Percentiles rank a stretch among this genome's conserved stretches.
Conservation (phyloP, 768 basidiomycete genomes). For the Omphalotus guepiniiformis region DNA sequence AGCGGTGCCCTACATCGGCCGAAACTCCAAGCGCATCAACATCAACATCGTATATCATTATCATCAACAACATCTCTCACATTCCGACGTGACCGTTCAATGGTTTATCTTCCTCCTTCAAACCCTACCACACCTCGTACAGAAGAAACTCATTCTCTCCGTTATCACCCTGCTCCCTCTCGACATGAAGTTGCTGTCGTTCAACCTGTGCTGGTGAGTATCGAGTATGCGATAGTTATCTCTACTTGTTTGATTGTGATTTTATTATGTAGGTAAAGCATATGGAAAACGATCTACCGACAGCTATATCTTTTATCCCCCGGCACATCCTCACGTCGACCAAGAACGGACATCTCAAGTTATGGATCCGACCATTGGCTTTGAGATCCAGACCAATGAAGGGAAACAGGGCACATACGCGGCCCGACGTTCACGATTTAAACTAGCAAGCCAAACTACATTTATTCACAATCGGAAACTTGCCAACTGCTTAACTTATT, state of each 20-base stretch:
- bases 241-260: not conserved
- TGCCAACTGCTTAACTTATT: too few relatives aligned
- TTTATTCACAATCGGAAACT: too few relatives aligned
- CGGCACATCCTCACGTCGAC: conserved; percentile 76
- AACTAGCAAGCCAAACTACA: too few relatives aligned
- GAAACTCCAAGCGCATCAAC: conserved; percentile 53
- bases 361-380: conserved; percentile 79
- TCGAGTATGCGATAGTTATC: not conserved
- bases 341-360: conserved; percentile 70
- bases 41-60: conserved; percentile 73
- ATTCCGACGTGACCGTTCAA: conserved; percentile 49
- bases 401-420: too few relatives aligned
- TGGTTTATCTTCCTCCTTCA: conserved; percentile 47
- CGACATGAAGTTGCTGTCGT: conserved; percentile 87
- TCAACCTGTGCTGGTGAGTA: conserved; percentile 80
- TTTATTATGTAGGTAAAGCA: conserved; percentile 57
- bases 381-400: too few relatives aligned
- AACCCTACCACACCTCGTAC: conserved; percentile 24
- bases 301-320: conserved; percentile 72
- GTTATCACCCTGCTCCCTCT: conserved; percentile 87
- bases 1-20: conserved; percentile 88
- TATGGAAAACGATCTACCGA: conserved; percentile 75
- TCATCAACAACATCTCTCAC: conserved; percentile 75
- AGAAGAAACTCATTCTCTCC: conserved; percentile 39
- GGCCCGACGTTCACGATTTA: too few relatives aligned